Evolutionary conservation across 2,329 filamentous ascomycete genomes (phyloP).

Genomic region (Pseudopyrenochaeta lycopersici): DNA sequence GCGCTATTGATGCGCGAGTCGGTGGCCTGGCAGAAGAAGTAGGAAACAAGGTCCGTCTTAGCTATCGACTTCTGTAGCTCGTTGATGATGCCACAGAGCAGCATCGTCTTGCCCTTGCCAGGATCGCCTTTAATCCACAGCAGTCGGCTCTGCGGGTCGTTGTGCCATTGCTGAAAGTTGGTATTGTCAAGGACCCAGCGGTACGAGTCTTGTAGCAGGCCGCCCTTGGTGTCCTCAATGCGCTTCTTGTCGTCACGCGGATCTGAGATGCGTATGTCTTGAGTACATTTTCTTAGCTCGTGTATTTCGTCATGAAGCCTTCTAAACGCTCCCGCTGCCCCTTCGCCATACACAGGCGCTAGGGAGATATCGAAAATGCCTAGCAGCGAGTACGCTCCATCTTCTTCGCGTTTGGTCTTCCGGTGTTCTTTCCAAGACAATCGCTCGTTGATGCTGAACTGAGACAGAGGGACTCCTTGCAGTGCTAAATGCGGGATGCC

Average conservation of each 20-base stretch:
- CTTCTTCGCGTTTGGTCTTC: background rate
- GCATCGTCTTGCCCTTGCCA: too few relatives aligned
- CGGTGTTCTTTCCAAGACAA: background rate
- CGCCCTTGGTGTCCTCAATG: constrained; percentile 10
- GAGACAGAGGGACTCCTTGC: background rate
- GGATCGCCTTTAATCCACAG: too few relatives aligned
- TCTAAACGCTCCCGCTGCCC: too few relatives aligned
- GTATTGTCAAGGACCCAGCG: constrained; percentile 30
- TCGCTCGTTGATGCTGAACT: background rate
- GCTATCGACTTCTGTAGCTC: constrained; percentile 29
- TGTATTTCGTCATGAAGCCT: too few relatives aligned
- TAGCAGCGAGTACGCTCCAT: too few relatives aligned
- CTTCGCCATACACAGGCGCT: background rate
- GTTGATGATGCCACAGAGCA: constrained; percentile 39
- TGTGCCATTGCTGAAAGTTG: constrained; percentile 30
- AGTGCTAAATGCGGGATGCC: background rate
- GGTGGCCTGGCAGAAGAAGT: too few relatives aligned
- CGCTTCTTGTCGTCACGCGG: too few relatives aligned
- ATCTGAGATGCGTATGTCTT: constrained; percentile 9
- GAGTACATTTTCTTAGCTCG: constrained; percentile 14
- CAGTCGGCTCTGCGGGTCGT: constrained; percentile 30
- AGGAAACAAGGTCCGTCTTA: constrained; percentile 18
- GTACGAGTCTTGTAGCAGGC: constrained; percentile 11
- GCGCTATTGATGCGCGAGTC: too few relatives aligned
- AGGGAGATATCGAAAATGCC: background rate